Base-by-base conservation (phyloP, 345 rosid species). In the Gossypium mustelinum region DNA sequence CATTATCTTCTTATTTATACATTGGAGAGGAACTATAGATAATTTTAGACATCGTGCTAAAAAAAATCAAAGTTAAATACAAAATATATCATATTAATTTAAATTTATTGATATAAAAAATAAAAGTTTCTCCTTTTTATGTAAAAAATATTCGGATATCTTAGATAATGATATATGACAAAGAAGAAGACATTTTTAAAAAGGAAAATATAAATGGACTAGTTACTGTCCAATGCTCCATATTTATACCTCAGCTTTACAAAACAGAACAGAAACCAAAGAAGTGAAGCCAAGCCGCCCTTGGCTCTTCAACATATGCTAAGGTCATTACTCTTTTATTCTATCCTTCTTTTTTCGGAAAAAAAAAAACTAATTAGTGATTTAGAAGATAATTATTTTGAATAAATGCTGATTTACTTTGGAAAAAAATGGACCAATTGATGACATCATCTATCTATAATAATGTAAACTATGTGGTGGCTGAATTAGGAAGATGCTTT, bases 11-110 rank as follows among this genome's bases (percentile, higher is more conserved):
- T 0, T 29, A 29, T 29, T 29, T 29, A 29, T 29, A 0, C 0
- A 29, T 29, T 29, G 0, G 0, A 29, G 0, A 29, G 4, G 0
- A 0, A 29, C 0, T 3, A 29, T 29, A 3, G 0, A 29, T 29
- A 29, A 29, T 29, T 29, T 29, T 29, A 29, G 4, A 29, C 0
- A 29, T 29, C 0, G 0, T 29, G 0, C 1, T 29, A 29, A 29
- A 0, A 29, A 27, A 34, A 0, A 34, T 0, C 0, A 34, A 0
- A 4, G 39, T 34, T 34, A 4, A 34, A 34, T 34, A 4, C 1
- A 4, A 34, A 4, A 34, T 4, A 29, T 34, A 34, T 34, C 4
- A 4, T 34, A 34, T 34, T 34, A 34, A 34, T 34, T 34, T 34
- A 34, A 34, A 34, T 34, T 34, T 34, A 4, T 34, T 34, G 39